A percentile compares a stretch with the other conserved stretches of the same genome.
Conservation (phyloP, 768 basidiomycete genomes). For the Tulasnella sp. region DNA sequence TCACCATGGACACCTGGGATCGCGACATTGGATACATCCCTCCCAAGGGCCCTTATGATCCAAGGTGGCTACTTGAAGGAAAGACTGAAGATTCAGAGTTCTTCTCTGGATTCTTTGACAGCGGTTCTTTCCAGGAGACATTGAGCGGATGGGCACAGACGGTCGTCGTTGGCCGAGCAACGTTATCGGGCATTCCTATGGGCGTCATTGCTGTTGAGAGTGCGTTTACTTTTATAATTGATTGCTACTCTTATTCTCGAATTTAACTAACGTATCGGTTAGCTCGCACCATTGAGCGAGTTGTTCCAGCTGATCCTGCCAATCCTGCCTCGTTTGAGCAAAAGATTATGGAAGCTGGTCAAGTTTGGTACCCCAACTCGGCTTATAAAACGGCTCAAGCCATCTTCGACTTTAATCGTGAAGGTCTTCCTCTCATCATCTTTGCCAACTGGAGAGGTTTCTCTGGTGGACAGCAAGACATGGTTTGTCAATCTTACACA, state of each 20-base stretch:
- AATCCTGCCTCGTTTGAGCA: conserved; percentile 95
- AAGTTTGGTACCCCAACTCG: conserved; percentile 99
- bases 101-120: conserved; percentile 91
- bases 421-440: conserved; percentile 91
- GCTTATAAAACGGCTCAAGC: conserved; percentile 99
- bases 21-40: conserved; percentile 81
- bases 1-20: conserved; percentile 71
- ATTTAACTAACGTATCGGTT: conserved; percentile 3
- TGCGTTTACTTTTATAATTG: conserved; percentile 16
- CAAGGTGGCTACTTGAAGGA: conserved; percentile 95
- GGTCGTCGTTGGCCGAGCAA: conserved; percentile 91
- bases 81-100: conserved; percentile 67
- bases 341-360: conserved; percentile 98
- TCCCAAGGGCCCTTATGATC: conserved; percentile 91
- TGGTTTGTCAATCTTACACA: conserved; percentile 33
- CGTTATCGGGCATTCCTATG: conserved; percentile 91
- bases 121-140: conserved; percentile 95
- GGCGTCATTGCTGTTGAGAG: conserved; percentile 96
- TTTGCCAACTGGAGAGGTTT: conserved; percentile 99
- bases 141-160: conserved; percentile 99
- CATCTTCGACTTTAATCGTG: conserved; percentile 96
- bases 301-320: conserved; percentile 95
- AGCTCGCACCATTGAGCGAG: conserved; percentile 85
- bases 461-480: conserved; percentile 98
- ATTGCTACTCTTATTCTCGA: background rate